Conservation (phyloP, 176 grass and related monocot species). For the Aegilops bicornis region DNA sequence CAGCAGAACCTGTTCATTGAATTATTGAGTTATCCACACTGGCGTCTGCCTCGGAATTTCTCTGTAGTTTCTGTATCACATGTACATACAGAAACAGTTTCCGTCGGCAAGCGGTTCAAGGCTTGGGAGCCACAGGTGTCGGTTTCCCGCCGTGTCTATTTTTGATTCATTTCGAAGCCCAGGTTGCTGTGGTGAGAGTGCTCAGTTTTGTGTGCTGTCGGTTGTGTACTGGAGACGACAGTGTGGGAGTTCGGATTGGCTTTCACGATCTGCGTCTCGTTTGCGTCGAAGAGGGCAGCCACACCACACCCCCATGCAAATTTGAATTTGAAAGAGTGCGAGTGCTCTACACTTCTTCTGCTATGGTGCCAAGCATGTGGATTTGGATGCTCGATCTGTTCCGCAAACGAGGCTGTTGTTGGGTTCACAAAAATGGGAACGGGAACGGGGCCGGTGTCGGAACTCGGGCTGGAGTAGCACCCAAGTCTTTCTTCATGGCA, state of each 20-base stretch:
- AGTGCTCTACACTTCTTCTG: background rate
- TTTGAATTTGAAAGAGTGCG: background rate
- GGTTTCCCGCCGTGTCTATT: background rate
- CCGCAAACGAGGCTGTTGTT: background rate
- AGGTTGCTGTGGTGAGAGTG: background rate
- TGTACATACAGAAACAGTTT: too few species aligned
- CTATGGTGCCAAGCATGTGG: background rate
- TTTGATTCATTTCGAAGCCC: background rate
- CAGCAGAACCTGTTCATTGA: background rate
- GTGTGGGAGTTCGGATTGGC: background rate
- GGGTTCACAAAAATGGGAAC: background rate
- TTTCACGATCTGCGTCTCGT: background rate
- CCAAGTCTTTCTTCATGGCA: background rate
- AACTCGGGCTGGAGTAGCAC: background rate
- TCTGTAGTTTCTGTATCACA: background rate
- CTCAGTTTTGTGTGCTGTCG: background rate
- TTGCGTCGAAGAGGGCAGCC: background rate
- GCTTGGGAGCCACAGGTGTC: background rate
- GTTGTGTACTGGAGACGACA: background rate
- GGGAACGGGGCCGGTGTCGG: background rate
- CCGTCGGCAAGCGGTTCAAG: background rate
- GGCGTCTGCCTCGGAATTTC: background rate
- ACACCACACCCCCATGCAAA: background rate
- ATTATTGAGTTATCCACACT: background rate
- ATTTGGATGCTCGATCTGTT: background rate